A percentile compares a stretch with the other conserved stretches of the same genome.
Conservation (phyloP, 1,284 basidiomycete species). For the Boletus sp. region DNA sequence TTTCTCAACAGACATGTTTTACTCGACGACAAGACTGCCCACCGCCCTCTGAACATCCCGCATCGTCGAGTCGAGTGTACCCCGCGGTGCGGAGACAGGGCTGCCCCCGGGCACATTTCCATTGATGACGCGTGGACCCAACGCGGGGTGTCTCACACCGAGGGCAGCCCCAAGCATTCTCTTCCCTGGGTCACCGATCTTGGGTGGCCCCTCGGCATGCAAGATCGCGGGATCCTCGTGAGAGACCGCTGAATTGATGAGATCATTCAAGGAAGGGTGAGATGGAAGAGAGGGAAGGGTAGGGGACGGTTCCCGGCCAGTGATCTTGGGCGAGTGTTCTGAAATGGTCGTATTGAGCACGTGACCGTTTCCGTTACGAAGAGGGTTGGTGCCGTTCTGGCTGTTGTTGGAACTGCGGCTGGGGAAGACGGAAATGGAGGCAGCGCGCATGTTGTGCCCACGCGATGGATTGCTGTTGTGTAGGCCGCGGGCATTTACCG, state of each 20-base stretch:
- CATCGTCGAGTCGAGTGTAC: constrained; percentile 64
- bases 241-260: constrained; percentile 66
- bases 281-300: constrained; percentile 79
- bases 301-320: constrained; percentile 70
- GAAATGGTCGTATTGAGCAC: constrained; percentile 52
- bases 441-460: constrained; percentile 68
- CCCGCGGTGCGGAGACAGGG: constrained; percentile 34
- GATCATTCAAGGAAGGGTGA: constrained; percentile 79
- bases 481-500: constrained; percentile 75
- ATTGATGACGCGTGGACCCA: constrained; percentile 62
- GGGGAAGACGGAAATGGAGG: constrained; percentile 69
- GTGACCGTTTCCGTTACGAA: constrained; percentile 43
- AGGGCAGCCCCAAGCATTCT: constrained; percentile 83
- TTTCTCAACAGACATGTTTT: constrained; percentile 33
- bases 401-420: constrained; percentile 47
- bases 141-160: constrained; percentile 74
- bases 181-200: constrained; percentile 83
- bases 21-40: constrained; percentile 75
- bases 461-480: constrained; percentile 65
- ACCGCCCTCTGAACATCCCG: constrained; percentile 78
- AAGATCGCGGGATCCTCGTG: constrained; percentile 68
- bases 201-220: constrained; percentile 49
- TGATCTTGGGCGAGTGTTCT: constrained; percentile 48
- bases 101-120: constrained; percentile 36
- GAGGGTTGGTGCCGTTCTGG: constrained; percentile 43